Conservation (phyloP, 176 grass and related monocot species). For the Eleusine coracana region DNA sequence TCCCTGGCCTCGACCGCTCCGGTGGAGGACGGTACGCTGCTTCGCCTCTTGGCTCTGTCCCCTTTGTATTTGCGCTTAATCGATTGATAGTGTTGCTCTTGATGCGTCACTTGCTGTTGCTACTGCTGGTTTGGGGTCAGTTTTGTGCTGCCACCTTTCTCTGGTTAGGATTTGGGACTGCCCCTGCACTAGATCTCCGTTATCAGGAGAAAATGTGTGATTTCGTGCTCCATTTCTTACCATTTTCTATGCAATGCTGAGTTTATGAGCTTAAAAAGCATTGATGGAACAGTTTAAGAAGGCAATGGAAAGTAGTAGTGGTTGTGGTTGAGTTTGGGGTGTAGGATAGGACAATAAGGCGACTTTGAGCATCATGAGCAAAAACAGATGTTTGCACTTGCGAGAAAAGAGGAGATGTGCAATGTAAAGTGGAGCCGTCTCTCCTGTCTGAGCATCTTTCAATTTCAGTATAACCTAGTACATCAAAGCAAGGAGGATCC, state of each 20-base stretch:
- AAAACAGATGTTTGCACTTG: neutral
- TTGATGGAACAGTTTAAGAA: constrained; percentile 2
- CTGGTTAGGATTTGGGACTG: neutral
- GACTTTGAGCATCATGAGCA: constrained; percentile 17
- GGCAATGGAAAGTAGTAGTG: neutral
- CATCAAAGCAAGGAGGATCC: constrained; percentile 23
- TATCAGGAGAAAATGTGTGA: neutral
- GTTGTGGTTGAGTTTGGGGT: neutral
- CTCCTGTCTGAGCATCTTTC: neutral
- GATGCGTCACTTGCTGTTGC: neutral
- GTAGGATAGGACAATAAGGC: neutral
- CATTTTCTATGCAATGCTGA: neutral
- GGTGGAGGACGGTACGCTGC: constrained; percentile 77
- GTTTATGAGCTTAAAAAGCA: neutral
- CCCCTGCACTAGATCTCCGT: constrained; percentile 15
- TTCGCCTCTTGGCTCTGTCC: neutral
- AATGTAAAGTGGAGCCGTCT: constrained; percentile 4
- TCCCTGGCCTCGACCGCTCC: constrained; percentile 48
- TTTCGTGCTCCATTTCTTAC: neutral
- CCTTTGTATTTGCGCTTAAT: neutral
- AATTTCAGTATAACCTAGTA: neutral
- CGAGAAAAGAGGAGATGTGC: constrained; percentile 8
- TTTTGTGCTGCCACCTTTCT: neutral
- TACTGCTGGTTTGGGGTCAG: neutral
- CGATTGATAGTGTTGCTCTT: neutral